These are phyloP conservation scores for Leptomonas pyrrhocoris DNA, from an alignment of 208 protist species.

Conservation along the genomic window DNA sequence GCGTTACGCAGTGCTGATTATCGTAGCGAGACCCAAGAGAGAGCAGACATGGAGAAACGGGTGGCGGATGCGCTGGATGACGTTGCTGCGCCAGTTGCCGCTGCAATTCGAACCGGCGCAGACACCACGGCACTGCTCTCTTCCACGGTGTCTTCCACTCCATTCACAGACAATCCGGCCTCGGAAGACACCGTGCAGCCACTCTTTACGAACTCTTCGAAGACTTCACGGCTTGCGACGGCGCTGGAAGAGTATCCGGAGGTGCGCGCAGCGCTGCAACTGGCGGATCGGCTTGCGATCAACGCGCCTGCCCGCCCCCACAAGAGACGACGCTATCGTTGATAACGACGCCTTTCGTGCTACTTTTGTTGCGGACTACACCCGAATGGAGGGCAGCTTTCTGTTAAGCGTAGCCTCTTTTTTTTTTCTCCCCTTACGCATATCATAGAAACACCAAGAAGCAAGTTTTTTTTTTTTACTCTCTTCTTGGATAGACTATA, in stretches of 20 bases:
- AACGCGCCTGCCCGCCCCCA: neutral
- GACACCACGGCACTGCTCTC: no score
- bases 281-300: constrained; percentile 5
- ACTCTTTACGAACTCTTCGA: neutral
- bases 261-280: constrained; percentile 10
- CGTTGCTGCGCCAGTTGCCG: neutral
- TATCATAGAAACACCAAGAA: no score
- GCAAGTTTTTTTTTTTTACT: constrained; percentile 7
- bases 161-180: neutral
- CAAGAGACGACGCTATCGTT: constrained; percentile 11
- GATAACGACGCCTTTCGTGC: neutral
- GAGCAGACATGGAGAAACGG: neutral
- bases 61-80: neutral
- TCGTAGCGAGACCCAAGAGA: neutral
- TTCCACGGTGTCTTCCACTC: no score
- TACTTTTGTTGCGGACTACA: no score
- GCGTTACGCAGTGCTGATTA: neutral
- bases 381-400: no score
- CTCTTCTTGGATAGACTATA: neutral
- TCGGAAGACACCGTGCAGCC: neutral
- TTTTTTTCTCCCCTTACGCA: neutral
- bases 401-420: neutral
- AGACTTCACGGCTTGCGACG: neutral
- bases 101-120: neutral
- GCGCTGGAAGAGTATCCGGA: neutral